These are phyloP conservation scores for Kickxella alabastrina DNA, from an alignment of 192 early-diverging fungal species.

Conservation along the genomic window DNA sequence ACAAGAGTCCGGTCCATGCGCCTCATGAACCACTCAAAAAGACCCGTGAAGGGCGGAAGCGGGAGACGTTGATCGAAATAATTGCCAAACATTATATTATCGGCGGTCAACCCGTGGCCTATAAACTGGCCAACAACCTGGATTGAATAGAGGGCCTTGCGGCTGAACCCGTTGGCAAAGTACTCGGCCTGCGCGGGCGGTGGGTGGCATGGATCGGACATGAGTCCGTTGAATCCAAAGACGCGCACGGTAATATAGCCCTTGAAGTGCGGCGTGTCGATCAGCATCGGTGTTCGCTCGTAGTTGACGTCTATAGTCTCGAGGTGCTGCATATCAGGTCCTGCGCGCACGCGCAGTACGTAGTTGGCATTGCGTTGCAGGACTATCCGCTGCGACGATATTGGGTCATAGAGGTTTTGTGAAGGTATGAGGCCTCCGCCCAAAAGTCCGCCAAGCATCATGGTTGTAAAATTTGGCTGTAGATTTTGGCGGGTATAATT, in stretches of 20 bases:
- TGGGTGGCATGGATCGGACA: conserved; percentile 51
- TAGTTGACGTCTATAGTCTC: conserved; percentile 51
- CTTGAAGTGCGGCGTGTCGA: conserved; percentile 42
- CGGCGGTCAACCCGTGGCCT: conserved; percentile 32
- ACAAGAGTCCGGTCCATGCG: conserved; percentile 52
- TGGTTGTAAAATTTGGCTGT: conserved; percentile 3
- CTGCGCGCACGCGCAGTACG: conserved; percentile 49
- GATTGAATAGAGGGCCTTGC: conserved; percentile 51
- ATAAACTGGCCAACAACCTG: conserved; percentile 48
- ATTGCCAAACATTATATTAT: conserved; percentile 53
- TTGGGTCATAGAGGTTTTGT: conserved; percentile 47
- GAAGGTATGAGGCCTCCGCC: conserved; percentile 33
- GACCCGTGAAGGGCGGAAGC: conserved; percentile 48
- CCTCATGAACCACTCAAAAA: conserved; percentile 53
- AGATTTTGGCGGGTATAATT: too few relatives aligned
- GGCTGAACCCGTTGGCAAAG: conserved; percentile 49
- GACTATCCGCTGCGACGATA: conserved; percentile 41
- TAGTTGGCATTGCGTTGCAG: conserved; percentile 52
- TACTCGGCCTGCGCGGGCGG: conserved; percentile 45
- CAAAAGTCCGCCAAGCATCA: conserved; percentile 52
- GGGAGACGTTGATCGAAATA: conserved; percentile 51
- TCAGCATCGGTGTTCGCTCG: conserved; percentile 45
- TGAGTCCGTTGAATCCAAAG: conserved; percentile 48
- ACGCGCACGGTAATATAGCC: conserved; percentile 50
- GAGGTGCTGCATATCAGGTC: conserved; percentile 37